Evolutionary conservation across 1,284 basidiomycete species (phyloP).

Genomic region (Golubevia pallescens): DNA sequence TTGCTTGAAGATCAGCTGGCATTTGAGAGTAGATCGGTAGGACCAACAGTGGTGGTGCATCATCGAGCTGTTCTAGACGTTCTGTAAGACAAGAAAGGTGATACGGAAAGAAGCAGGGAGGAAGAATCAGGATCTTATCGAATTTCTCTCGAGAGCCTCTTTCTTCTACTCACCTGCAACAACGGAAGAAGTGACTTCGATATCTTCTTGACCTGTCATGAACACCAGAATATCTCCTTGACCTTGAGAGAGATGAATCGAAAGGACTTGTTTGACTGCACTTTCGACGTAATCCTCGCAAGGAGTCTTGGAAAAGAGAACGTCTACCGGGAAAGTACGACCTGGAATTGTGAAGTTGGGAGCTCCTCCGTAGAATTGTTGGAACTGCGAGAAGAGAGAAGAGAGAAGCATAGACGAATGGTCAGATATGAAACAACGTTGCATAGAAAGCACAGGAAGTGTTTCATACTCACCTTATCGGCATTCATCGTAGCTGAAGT

Average conservation of each 20-base stretch:
- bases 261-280: slow-evolving; percentile 94
- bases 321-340: slow-evolving; percentile 97
- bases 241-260: slow-evolving; percentile 93
- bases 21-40: slow-evolving; percentile 99
- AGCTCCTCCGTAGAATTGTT: slow-evolving; percentile 86
- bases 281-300: slow-evolving; percentile 99
- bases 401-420: too few relatives aligned
- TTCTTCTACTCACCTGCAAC: slow-evolving; percentile 7
- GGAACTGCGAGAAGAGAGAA: slow-evolving; percentile 58
- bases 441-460: not conserved
- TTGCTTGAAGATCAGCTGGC: slow-evolving; percentile 97
- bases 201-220: slow-evolving; percentile 99
- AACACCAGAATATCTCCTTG: slow-evolving; percentile 96
- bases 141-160: too few relatives aligned
- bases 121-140: too few relatives aligned
- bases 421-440: too few relatives aligned
- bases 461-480: slow-evolving; percentile 74
- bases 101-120: slow-evolving; percentile 61
- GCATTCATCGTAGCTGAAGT: slow-evolving; percentile 99
- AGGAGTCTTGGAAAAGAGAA: slow-evolving; percentile 91
- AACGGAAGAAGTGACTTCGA: slow-evolving; percentile 70
- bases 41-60: slow-evolving; percentile 82
- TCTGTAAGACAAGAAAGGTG: slow-evolving; percentile 74
- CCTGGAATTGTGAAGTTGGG: slow-evolving; percentile 97
- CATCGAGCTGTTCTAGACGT: slow-evolving; percentile 86